These are phyloP conservation scores for Microcos paniculata DNA, from an alignment of 345 rosid genomes.

Conservation along the genomic window DNA sequence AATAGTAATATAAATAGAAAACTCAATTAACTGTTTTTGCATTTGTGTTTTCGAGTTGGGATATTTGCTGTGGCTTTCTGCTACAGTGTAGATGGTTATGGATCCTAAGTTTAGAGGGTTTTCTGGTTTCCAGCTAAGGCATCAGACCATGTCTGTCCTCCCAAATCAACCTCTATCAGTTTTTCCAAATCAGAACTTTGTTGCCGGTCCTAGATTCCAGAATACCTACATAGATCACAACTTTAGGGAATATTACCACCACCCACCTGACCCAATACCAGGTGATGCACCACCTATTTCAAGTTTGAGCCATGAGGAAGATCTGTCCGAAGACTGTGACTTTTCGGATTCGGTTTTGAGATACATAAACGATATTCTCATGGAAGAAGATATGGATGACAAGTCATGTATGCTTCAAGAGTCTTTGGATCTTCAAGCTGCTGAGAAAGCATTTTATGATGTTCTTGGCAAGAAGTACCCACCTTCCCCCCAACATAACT, in stretches of 20 bases:
- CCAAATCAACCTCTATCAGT: slow-evolving; percentile 37
- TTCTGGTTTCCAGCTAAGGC: slow-evolving; percentile 17
- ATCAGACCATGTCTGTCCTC: neutral
- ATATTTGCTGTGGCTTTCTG: neutral
- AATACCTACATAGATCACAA: slow-evolving; percentile 21
- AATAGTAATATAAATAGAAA: neutral
- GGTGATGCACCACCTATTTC: slow-evolving; percentile 8
- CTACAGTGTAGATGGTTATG: slow-evolving; percentile 37
- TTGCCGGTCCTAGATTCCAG: slow-evolving; percentile 36
- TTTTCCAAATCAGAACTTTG: slow-evolving; percentile 40
- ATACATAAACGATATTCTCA: slow-evolving; percentile 82
- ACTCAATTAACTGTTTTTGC: neutral
- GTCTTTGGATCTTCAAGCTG: slow-evolving; percentile 80
- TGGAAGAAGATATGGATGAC: slow-evolving; percentile 89
- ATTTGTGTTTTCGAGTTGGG: neutral
- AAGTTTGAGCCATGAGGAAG: slow-evolving; percentile 38
- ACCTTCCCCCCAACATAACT: slow-evolving; percentile 61
- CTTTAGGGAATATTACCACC: slow-evolving; percentile 35
- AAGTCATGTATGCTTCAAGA: slow-evolving; percentile 78
- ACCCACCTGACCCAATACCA: slow-evolving; percentile 23
- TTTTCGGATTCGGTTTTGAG: slow-evolving; percentile 80
- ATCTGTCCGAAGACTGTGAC: slow-evolving; percentile 61
- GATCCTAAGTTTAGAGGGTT: slow-evolving; percentile 47
- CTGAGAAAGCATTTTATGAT: slow-evolving; percentile 89
- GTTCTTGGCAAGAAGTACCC: slow-evolving; percentile 89